These are phyloP conservation scores for Capsicum pubescens DNA, from an alignment of 257 asterid genomes.

Conservation along the genomic window DNA sequence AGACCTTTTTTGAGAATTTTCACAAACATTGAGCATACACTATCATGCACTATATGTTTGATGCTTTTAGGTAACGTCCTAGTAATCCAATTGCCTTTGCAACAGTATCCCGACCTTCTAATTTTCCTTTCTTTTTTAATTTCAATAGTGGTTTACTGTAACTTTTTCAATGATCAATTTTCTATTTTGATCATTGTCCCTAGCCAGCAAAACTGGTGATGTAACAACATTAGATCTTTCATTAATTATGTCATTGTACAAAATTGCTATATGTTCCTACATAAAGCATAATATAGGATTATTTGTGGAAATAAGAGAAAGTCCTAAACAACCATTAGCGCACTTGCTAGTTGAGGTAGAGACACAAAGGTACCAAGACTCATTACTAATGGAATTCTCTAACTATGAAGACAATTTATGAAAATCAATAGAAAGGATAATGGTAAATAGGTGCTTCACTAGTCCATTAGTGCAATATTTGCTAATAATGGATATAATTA, in stretches of 20 bases:
- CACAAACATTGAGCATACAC: slow-evolving; percentile 42
- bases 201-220: slow-evolving; percentile 43
- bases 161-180: slow-evolving; percentile 55
- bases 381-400: slow-evolving; percentile 45
- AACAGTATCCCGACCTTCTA: slow-evolving; percentile 57
- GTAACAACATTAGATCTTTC: slow-evolving; percentile 49
- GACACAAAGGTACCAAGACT: slow-evolving; percentile 46
- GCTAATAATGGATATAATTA: slow-evolving; percentile 32
- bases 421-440: slow-evolving; percentile 38
- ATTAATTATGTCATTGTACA: slow-evolving; percentile 40
- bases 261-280: slow-evolving; percentile 47
- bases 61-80: slow-evolving; percentile 45
- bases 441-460: slow-evolving; percentile 42
- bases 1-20: slow-evolving; percentile 48
- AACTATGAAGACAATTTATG: slow-evolving; percentile 38
- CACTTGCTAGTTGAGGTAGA: slow-evolving; percentile 40
- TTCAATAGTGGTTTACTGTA: slow-evolving; percentile 45
- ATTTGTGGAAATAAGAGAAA: no score
- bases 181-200: slow-evolving; percentile 43
- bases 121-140: slow-evolving; percentile 43
- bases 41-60: slow-evolving; percentile 39
- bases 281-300: slow-evolving; percentile 43
- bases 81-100: slow-evolving; percentile 52
- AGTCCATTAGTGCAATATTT: slow-evolving; percentile 40
- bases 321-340: no score